Evolutionary conservation across 257 asterid genomes (phyloP), one percentile per base, ranked within the genome.

Genomic region (Rehmannia glutinosa): DNA sequence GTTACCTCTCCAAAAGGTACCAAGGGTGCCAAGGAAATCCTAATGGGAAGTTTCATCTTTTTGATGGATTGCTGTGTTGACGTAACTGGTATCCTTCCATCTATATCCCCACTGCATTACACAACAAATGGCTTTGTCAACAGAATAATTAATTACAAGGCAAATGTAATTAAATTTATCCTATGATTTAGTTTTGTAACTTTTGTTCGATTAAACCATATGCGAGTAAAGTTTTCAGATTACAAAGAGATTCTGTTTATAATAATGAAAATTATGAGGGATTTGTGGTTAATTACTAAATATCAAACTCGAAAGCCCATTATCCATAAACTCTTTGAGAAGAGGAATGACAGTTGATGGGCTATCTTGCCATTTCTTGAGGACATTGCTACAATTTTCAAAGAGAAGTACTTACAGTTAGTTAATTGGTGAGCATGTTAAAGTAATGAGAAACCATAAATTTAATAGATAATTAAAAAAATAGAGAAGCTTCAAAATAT

Each of bases 61-160:
- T 80, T 82, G 17, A 91, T 68, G 7, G 96, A 83, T 3, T 73
- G 33, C 65, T 73, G 72, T 1, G 97, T 88, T 41, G 89, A 85
- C 2, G 97, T 91, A 4, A 91, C 85, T 0, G 97, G 96, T 11
- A 91, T 68, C 55, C 87, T 83, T 47, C 82, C 96, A 75, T 91
- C 97, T 2, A 62, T 81, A 33, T 88, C 97, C 32, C 97, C 96
- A 28, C 97, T 91, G 79, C 82, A 83, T 49, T 28, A 12, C 1
- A 27, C 49, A 63, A 27, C 20, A 30, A 19, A 17, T 16, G n/a
- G n/a, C n/a, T n/a, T n/a, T n/a, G n/a, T n/a, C n/a, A n/a, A n/a
- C n/a, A n/a, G n/a, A n/a, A n/a, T n/a, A n/a, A n/a, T n/a, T n/a
- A n/a, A n/a, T n/a, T n/a, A n/a, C n/a, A n/a, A n/a, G n/a, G n/a